Evolutionary conservation across 1,139 yeast species (phyloP).

Genomic region (Candida dubliniensis): DNA sequence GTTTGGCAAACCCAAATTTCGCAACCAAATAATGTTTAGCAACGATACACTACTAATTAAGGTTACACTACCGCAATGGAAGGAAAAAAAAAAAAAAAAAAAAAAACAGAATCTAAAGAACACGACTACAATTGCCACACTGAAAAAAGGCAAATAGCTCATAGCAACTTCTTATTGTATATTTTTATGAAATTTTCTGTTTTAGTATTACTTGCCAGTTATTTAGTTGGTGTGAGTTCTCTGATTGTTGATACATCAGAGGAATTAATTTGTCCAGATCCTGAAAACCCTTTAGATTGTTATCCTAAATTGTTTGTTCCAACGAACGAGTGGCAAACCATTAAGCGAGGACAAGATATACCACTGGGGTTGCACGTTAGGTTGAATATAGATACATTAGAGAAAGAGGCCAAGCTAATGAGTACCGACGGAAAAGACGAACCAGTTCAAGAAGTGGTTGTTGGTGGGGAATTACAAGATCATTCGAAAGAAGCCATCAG

Average conservation of each 20-base stretch:
- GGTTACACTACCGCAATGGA: neutral
- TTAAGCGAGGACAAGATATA: conserved; percentile 66
- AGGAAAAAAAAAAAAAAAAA: neutral
- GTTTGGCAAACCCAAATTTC: too few species aligned
- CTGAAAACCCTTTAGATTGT: conserved; percentile 50
- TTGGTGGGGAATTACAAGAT: conserved; percentile 17
- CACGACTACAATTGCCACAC: neutral
- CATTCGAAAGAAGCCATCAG: conserved; percentile 8
- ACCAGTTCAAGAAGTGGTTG: conserved; percentile 16
- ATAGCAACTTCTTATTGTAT: neutral
- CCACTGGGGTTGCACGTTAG: conserved; percentile 81
- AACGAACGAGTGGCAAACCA: conserved; percentile 62
- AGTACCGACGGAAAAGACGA: conserved; percentile 24
- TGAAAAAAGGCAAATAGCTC: too few species aligned
- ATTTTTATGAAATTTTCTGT: conserved; percentile 4
- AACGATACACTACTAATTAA: too few species aligned
- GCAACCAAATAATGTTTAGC: too few species aligned
- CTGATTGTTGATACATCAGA: conserved; percentile 17
- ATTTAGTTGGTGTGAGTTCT: conserved; percentile 1
- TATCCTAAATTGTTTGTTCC: conserved; percentile 67
- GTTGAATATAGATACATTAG: conserved; percentile 65
- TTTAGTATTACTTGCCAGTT: conserved; percentile 3
- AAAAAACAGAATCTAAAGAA: neutral
- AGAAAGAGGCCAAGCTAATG: conserved; percentile 63
- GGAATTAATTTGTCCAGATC: conserved; percentile 19